phyloP scores from a whole-genome alignment of 768 basidiomycete species.

The Myochromella boudieri region DNA sequence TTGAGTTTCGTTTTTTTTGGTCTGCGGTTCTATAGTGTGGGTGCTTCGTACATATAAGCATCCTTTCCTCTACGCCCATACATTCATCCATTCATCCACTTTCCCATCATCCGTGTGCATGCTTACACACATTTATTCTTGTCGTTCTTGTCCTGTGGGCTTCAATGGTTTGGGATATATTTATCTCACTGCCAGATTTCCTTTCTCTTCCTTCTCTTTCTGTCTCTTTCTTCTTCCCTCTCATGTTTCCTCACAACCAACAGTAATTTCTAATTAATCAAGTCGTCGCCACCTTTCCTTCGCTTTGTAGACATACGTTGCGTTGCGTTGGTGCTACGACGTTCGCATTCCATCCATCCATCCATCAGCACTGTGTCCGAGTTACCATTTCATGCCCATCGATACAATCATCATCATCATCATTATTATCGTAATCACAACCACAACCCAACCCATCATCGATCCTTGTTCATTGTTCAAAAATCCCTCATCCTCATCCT shows the following conservation, averaged over 20 bases:
- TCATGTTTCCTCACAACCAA: neutral
- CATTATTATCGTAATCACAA: too few relatives aligned
- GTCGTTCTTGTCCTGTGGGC: neutral
- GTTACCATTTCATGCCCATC: too few relatives aligned
- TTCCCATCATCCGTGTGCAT: neutral
- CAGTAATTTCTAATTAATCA: too few relatives aligned
- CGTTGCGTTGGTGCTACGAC: too few relatives aligned
- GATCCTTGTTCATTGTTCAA: too few relatives aligned
- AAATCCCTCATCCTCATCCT: too few relatives aligned
- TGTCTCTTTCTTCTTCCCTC: neutral
- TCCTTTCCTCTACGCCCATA: neutral
- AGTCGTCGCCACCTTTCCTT: too few relatives aligned
- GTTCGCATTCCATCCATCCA: too few relatives aligned
- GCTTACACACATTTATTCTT: neutral
- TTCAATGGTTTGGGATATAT: slow-evolving; percentile 17
- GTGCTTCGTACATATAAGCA: neutral
- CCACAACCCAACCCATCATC: too few relatives aligned
- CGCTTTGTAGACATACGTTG: too few relatives aligned
- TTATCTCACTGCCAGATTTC: slow-evolving; percentile 16
- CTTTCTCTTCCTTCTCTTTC: neutral
- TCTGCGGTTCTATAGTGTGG: neutral
- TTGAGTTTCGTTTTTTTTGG: neutral
- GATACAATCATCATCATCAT: too few relatives aligned
- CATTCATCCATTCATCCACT: neutral
- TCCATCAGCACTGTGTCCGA: too few relatives aligned